Conservation (phyloP, 192 early-diverging fungal species). For the Ambispora gerdemannii region DNA sequence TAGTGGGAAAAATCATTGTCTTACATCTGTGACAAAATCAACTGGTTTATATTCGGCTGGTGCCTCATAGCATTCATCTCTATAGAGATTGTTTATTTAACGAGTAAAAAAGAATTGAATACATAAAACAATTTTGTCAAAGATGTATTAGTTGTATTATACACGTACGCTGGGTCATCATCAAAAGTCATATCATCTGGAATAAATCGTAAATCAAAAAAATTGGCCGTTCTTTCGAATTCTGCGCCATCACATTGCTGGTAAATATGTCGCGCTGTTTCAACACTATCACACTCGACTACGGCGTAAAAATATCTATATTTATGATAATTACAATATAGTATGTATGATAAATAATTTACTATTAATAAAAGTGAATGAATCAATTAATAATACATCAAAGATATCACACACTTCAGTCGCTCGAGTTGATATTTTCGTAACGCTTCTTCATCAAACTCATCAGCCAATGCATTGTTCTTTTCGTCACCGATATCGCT, state of each 20-base stretch:
- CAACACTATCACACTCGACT: slow-evolving; percentile 84
- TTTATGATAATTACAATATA: background rate
- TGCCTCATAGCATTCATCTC: slow-evolving; percentile 54
- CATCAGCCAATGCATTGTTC: slow-evolving; percentile 60
- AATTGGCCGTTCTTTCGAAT: slow-evolving; percentile 86
- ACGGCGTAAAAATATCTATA: slow-evolving; percentile 87
- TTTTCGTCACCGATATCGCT: slow-evolving; percentile 43
- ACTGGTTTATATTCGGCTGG: slow-evolving; percentile 68
- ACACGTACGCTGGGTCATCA: slow-evolving; percentile 52
- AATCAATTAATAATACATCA: background rate
- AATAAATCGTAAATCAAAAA: slow-evolving; percentile 92
- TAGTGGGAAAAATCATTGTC: too few species aligned
- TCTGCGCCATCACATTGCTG: slow-evolving; percentile 86
- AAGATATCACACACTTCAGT: slow-evolving; percentile 52
- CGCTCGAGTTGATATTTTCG: slow-evolving; percentile 91
- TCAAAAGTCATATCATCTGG: slow-evolving; percentile 89
- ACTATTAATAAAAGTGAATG: background rate
- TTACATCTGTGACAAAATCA: slow-evolving; percentile 66
- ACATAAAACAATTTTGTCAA: background rate
- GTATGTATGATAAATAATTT: background rate
- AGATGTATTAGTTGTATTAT: too few species aligned
- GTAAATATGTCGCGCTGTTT: slow-evolving; percentile 78
- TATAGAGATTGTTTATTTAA: background rate
- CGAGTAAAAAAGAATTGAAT: background rate
- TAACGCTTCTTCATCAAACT: slow-evolving; percentile 79